Evolutionary conservation across 495 filamentous ascomycete genomes (phyloP), one percentile per base, ranked within the genome.

Genomic region (Friedmanniomyces endolithicus): DNA sequence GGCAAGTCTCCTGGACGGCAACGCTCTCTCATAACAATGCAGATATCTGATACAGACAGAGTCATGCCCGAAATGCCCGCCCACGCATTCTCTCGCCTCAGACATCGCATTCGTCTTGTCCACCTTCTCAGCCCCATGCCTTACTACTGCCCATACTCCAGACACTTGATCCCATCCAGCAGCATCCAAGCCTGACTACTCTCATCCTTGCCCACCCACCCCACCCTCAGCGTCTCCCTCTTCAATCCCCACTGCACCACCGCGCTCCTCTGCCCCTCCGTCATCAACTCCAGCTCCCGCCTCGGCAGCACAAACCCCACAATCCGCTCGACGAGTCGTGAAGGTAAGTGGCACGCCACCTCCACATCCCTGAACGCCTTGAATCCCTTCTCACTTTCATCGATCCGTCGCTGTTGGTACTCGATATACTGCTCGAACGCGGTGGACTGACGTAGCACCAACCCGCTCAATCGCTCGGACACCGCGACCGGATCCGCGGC

Each of bases 101-200:
- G 4, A 31, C 27, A 3, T 4, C 27, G 4, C 27, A 31, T 31
- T 31, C 27, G n/a, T n/a, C n/a, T n/a, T n/a, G n/a, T n/a, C n/a
- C 33, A 35, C 37, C 37, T 6, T 41, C 37, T 16, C 37, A 41
- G 17, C 37, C 12, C 14, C 37, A 41, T 41, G n/a, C n/a, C n/a
- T 6, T 47, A 19, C 35, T 31, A 59, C 45, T 61, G 33, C 16
- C 67, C 64, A 62, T 72, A 72, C 27, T 59, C 48, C 45, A 71
- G 52, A 55, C 69, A 71, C 2, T 59, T 55, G 31, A 65, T 65
- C 12, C 57, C 60, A 43, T 71, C 67, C 25, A 72, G 61, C 49
- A 71, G 41, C 54, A 58, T 64, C 67, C 66, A 70, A 16, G 65
- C 66, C 60, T 67, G 68, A 31, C 50, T 50, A 45, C 59, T 63